phyloP scores from a whole-genome alignment of 768 basidiomycete genomes.

The Naganishia onofrii region DNA sequence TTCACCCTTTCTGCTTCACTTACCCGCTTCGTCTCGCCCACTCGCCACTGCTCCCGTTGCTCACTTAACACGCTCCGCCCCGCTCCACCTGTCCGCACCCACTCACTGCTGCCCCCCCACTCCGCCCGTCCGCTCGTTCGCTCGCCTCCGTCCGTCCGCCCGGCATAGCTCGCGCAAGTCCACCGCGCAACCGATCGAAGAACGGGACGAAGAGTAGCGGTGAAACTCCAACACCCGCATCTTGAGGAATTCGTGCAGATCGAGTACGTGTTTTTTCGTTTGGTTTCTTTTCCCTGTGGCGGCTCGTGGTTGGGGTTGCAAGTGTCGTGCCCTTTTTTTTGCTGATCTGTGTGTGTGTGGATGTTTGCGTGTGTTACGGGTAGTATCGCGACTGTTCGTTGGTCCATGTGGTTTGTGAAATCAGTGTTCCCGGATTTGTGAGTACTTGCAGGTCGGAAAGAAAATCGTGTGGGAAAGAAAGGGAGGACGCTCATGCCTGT shows the following conservation, averaged over 20 bases:
- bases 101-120: neutral
- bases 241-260: conserved; percentile 86
- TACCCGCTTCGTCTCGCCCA: no score
- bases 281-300: neutral
- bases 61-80: no score
- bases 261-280: conserved; percentile 62
- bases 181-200: conserved; percentile 73
- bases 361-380: no score
- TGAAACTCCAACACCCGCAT: conserved; percentile 80
- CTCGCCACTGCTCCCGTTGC: no score
- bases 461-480: no score
- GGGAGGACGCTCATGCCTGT: no score
- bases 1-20: no score
- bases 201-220: conserved; percentile 74
- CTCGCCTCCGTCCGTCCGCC: neutral
- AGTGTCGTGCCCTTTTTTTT: no score
- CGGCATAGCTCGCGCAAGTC: conserved; percentile 72
- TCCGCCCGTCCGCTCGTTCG: neutral
- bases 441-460: neutral
- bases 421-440: conserved; percentile 85
- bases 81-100: no score
- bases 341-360: neutral
- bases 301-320: no score
- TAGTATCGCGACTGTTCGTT: conserved; percentile 53
- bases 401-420: conserved; percentile 74